These are phyloP conservation scores for Vicia faba DNA, from an alignment of 306 rosid genomes.

Conservation along the genomic window DNA sequence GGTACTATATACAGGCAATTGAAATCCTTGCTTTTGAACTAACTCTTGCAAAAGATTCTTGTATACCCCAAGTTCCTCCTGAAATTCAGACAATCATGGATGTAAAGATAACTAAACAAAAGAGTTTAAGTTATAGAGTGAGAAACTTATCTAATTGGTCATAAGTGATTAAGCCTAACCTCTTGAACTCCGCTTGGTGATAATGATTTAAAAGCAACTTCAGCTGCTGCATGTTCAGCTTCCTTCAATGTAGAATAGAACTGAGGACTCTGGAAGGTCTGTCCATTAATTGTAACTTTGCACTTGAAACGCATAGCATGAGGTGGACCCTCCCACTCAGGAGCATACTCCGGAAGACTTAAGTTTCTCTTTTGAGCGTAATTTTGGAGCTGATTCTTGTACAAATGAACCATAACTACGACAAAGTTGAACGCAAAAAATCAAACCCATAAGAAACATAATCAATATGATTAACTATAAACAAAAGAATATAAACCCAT, in stretches of 20 bases:
- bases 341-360: slow-evolving; percentile 59
- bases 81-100: slow-evolving; percentile 30
- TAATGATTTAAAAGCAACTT: slow-evolving; percentile 65
- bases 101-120: slow-evolving; percentile 6
- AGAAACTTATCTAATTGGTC: slow-evolving; percentile 10
- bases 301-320: slow-evolving; percentile 70
- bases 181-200: slow-evolving; percentile 53
- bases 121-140: slow-evolving; percentile 5
- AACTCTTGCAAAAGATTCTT: slow-evolving; percentile 85
- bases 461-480: slow-evolving; percentile 24
- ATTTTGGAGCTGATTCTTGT: slow-evolving; percentile 69
- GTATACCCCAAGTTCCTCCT: slow-evolving; percentile 63
- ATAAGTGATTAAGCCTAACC: slow-evolving; percentile 52
- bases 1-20: slow-evolving; percentile 59
- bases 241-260: slow-evolving; percentile 65
- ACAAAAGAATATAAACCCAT: slow-evolving; percentile 22
- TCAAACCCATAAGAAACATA: slow-evolving; percentile 11
- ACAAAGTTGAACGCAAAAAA: slow-evolving; percentile 27
- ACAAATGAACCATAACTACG: slow-evolving; percentile 54
- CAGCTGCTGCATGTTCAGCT: slow-evolving; percentile 91
- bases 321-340: slow-evolving; percentile 83
- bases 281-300: slow-evolving; percentile 67
- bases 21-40: slow-evolving; percentile 58
- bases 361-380: slow-evolving; percentile 67
- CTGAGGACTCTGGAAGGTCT: slow-evolving; percentile 56